Conservation (phyloP, 176 grass and related monocot genomes). For the Elaeis guineensis region DNA sequence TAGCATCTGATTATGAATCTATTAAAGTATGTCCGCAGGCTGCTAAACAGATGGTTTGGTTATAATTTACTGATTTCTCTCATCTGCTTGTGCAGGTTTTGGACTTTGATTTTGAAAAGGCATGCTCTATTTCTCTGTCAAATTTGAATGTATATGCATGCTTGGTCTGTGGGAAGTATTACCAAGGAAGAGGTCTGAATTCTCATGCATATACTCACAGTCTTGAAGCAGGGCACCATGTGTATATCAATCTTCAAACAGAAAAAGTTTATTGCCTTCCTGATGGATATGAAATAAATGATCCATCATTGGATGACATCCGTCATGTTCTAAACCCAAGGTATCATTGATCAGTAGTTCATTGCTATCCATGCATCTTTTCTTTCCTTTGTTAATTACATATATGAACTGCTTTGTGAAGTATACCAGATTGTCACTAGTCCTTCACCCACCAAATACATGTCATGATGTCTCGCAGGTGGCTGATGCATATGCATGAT, state of each 20-base stretch:
- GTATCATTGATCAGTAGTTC: constrained; percentile 12
- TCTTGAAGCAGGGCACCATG: constrained; percentile 91
- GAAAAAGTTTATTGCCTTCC: constrained; percentile 98
- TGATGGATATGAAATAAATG: constrained; percentile 96
- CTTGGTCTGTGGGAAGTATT: constrained; percentile 97
- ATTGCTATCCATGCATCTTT: no score
- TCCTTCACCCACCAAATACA: no score
- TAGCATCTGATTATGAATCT: no score
- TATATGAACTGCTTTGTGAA: no score
- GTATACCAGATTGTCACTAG: no score
- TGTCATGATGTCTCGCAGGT: no score
- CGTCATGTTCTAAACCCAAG: constrained; percentile 95
- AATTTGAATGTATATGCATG: constrained; percentile 97
- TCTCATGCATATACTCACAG: constrained; percentile 98
- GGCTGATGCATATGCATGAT: no score
- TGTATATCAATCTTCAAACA: constrained; percentile 93
- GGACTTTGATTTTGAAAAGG: constrained; percentile 99
- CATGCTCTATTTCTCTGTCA: constrained; percentile 94
- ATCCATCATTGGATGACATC: constrained; percentile 83
- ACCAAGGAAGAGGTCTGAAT: constrained; percentile 97
- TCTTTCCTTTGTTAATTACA: no score
- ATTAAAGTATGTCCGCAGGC: no score
- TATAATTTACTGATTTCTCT: no score
- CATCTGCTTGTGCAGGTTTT: constrained; percentile 50
- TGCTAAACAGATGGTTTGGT: no score